These are phyloP conservation scores for Ustilago cynodontis DNA, from an alignment of 1,284 basidiomycete genomes.

Conservation along the genomic window DNA sequence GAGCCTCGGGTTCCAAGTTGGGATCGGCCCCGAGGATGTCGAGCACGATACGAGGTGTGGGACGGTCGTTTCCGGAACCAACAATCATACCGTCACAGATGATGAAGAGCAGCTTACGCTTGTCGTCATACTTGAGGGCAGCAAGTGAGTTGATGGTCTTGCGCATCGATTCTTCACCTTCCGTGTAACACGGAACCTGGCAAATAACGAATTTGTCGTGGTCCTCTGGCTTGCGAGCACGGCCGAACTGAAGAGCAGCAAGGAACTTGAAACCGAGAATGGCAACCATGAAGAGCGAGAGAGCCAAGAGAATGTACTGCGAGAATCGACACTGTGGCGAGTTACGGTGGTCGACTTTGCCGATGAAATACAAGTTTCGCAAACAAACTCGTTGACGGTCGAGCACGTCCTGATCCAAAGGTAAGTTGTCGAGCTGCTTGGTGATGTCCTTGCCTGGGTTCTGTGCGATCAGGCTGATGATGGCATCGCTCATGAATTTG, in stretches of 20 bases:
- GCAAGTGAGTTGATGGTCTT: constrained; percentile 94
- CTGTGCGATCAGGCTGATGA: constrained; percentile 85
- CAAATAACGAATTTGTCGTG: constrained; percentile 99
- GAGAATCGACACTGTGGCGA: constrained; percentile 92
- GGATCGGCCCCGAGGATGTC: constrained; percentile 96
- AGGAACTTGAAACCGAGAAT: constrained; percentile 99
- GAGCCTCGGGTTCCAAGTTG: constrained; percentile 90
- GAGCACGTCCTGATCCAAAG: constrained; percentile 78
- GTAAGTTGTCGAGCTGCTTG: constrained; percentile 78
- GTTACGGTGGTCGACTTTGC: constrained; percentile 90
- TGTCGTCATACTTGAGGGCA: constrained; percentile 96
- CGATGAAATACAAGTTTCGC: constrained; percentile 90
- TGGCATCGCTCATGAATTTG: constrained; percentile 80
- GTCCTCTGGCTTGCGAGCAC: constrained; percentile 87
- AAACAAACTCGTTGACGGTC: constrained; percentile 86
- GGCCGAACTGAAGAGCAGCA: constrained; percentile 88
- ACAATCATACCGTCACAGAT: constrained; percentile 99
- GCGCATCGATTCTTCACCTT: constrained; percentile 88
- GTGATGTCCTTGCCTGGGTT: constrained; percentile 88
- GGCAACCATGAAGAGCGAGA: constrained; percentile 92
- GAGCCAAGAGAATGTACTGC: constrained; percentile 87
- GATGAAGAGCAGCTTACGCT: constrained; percentile 92
- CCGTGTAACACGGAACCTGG: constrained; percentile 97
- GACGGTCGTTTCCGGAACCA: constrained; percentile 83
- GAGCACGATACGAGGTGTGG: constrained; percentile 81